Conservation (phyloP, 1,284 basidiomycete genomes). For the Ustilago vetiveriae region DNA sequence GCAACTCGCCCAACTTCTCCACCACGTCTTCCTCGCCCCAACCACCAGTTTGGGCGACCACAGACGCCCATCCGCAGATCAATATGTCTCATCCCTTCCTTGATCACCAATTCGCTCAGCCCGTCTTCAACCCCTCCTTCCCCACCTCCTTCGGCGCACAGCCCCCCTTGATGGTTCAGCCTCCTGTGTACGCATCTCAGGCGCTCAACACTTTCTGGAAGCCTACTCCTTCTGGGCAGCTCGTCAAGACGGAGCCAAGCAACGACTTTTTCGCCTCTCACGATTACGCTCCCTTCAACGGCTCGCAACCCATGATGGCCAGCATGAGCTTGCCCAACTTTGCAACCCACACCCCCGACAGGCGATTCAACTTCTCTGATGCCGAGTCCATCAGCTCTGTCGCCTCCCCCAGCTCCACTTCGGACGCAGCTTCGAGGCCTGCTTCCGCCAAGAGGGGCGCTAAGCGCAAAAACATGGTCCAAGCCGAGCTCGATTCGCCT, state of each 20-base stretch:
- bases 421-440: constrained; percentile 23
- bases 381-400: constrained; percentile 27
- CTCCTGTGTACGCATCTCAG: constrained; percentile 26
- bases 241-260: constrained; percentile 32
- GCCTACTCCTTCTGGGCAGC: constrained; percentile 15
- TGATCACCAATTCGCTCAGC: constrained; percentile 21
- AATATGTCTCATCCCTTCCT: constrained; percentile 11
- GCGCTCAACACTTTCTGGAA: constrained; percentile 28
- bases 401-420: constrained; percentile 34
- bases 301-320: constrained; percentile 30
- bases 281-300: constrained; percentile 14
- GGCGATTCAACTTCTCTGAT: constrained; percentile 33
- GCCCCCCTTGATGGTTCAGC: constrained; percentile 14
- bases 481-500: constrained; percentile 17
- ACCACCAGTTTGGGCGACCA: constrained; percentile 11
- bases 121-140: constrained; percentile 20
- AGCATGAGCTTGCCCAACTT: constrained; percentile 40
- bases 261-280: constrained; percentile 23
- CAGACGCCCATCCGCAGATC: constrained; percentile 13
- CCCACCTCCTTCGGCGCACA: constrained; percentile 1
- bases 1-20: constrained; percentile 28
- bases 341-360: constrained; percentile 22
- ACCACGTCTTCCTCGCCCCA: constrained; percentile 27
- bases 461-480: constrained; percentile 26
- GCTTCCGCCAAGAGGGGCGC: constrained; percentile 25